A percentile compares a stretch with the other conserved stretches of the same genome.
Evolutionary conservation across 2,329 filamentous ascomycete genomes (phyloP).

Genomic region (Magnaporthiopsis rhizophila): DNA sequence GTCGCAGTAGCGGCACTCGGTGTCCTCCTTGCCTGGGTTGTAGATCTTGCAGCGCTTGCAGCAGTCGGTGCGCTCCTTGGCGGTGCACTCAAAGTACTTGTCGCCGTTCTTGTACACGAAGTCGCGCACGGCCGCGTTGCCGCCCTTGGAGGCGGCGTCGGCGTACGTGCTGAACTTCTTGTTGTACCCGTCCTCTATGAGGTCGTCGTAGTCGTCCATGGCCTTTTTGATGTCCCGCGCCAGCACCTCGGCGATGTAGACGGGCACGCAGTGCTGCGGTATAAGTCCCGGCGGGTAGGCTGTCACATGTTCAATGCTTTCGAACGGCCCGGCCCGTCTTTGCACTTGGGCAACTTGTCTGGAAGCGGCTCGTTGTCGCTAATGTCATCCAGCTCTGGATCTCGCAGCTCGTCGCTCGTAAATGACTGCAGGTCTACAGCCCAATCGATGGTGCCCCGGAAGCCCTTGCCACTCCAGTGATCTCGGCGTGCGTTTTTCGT

Average conservation of each 20-base stretch:
- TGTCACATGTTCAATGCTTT: neutral
- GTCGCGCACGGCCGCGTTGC: neutral
- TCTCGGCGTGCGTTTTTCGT: conserved; percentile 17
- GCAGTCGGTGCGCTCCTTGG: neutral
- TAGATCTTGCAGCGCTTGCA: neutral
- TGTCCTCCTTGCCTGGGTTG: neutral
- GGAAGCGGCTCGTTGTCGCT: neutral
- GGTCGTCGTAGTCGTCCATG: neutral
- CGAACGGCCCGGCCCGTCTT: neutral
- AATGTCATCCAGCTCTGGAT: neutral
- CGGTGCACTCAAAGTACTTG: neutral
- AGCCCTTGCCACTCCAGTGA: conserved; percentile 16
- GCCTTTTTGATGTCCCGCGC: neutral
- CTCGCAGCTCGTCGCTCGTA: conserved; percentile 8
- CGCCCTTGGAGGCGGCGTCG: neutral
- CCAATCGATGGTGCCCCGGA: conserved; percentile 25
- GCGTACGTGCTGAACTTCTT: neutral
- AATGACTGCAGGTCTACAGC: conserved; percentile 22
- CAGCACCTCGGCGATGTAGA: neutral
- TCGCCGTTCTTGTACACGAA: neutral
- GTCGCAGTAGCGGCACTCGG: neutral
- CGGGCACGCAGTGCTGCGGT: no score
- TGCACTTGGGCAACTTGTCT: neutral
- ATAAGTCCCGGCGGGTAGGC: no score
- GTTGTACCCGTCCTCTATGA: neutral